phyloP scores from a whole-genome alignment of 495 filamentous ascomycete genomes.

The Xanthoparmelia taractica region DNA sequence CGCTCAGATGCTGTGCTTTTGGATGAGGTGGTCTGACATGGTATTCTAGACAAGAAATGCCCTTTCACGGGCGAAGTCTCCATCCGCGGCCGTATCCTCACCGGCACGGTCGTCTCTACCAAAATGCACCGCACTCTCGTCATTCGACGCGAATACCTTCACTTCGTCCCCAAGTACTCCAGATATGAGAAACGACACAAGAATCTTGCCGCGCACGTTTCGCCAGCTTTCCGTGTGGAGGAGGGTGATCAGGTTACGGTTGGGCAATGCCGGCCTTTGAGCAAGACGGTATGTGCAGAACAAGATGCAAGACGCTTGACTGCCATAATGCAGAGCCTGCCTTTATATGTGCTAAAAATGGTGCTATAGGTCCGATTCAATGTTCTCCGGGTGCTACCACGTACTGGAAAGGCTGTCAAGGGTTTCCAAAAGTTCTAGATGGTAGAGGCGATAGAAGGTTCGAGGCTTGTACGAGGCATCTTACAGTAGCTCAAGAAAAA shows the following conservation, averaged over 20 bases:
- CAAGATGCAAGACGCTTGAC: neutral
- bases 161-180: slow-evolving; percentile 97
- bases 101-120: slow-evolving; percentile 95
- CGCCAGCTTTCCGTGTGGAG: slow-evolving; percentile 98
- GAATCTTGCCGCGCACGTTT: slow-evolving; percentile 98
- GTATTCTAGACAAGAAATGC: slow-evolving; percentile 92
- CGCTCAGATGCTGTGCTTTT: too few relatives aligned
- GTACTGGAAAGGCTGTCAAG: slow-evolving; percentile 96
- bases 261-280: slow-evolving; percentile 95
- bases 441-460: neutral
- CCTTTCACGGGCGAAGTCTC: slow-evolving; percentile 96
- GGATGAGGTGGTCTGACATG: neutral
- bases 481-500: neutral
- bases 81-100: slow-evolving; percentile 99
- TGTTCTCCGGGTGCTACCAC: slow-evolving; percentile 90
- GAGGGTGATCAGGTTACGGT: slow-evolving; percentile 98
- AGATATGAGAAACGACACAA: slow-evolving; percentile 99
- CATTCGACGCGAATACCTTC: slow-evolving; percentile 99
- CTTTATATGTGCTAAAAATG: neutral
- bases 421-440: slow-evolving; percentile 93
- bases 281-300: slow-evolving; percentile 81
- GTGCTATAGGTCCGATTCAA: slow-evolving; percentile 87
- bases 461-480: neutral
- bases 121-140: slow-evolving; percentile 99
- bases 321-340: neutral